These are phyloP conservation scores for Xylaria palmicola DNA, from an alignment of 495 filamentous ascomycete species.

Conservation along the genomic window DNA sequence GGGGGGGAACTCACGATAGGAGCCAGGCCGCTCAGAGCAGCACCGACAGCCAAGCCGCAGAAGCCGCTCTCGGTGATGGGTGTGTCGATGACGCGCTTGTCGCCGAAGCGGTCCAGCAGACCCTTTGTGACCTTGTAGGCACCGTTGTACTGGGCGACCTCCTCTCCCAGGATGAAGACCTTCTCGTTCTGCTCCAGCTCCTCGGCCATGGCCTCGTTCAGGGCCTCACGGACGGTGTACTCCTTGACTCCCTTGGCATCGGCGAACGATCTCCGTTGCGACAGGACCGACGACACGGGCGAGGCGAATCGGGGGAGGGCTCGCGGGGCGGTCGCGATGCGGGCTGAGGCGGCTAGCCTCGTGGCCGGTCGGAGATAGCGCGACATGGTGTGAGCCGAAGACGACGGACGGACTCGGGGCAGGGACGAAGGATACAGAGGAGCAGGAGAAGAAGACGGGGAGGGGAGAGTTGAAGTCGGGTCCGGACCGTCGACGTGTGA, in stretches of 20 bases:
- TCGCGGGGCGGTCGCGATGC: slow-evolving; percentile 45
- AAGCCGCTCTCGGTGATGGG: slow-evolving; percentile 98
- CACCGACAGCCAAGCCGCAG: slow-evolving; percentile 85
- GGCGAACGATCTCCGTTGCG: slow-evolving; percentile 54
- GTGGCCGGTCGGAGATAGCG: slow-evolving; percentile 79
- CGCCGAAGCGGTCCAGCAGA: slow-evolving; percentile 91
- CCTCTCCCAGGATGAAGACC: slow-evolving; percentile 94
- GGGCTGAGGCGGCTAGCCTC: slow-evolving; percentile 68
- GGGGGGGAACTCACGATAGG: slow-evolving; percentile 69
- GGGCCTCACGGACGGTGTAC: slow-evolving; percentile 91
- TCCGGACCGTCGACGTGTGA: slow-evolving; percentile 23
- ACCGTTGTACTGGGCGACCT: slow-evolving; percentile 99
- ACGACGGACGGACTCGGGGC: slow-evolving; percentile 24
- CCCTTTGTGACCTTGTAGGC: slow-evolving; percentile 99
- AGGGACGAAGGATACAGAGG: slow-evolving; percentile 11
- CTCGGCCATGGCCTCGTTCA: slow-evolving; percentile 97
- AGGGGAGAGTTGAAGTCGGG: background rate
- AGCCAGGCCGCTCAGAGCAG: slow-evolving; percentile 89
- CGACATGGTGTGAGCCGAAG: slow-evolving; percentile 47
- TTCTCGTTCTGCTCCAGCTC: slow-evolving; percentile 92
- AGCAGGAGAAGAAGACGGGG: background rate
- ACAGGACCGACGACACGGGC: slow-evolving; percentile 37
- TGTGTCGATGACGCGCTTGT: slow-evolving; percentile 95
- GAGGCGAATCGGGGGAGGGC: slow-evolving; percentile 41
- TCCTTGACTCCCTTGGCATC: slow-evolving; percentile 69